A percentile compares a stretch with the other conserved stretches of the same genome.
phyloP scores from a whole-genome alignment of 176 grass and related monocot genomes.

The Oryza officinalis region DNA sequence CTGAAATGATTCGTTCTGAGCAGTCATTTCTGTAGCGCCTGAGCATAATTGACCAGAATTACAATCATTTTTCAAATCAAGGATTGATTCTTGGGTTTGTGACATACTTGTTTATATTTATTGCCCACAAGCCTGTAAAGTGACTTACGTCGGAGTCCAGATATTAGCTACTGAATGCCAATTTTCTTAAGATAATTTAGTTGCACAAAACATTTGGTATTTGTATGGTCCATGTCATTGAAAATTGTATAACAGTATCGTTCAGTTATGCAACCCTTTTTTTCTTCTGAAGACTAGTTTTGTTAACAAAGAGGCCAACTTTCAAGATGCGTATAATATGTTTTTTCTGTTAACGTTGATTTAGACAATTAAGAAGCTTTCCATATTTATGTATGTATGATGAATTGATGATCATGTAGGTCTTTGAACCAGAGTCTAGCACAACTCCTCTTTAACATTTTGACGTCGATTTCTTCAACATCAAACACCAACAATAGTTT shows the following conservation, averaged over 20 bases:
- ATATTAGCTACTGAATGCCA: no score
- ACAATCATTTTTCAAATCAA: background rate
- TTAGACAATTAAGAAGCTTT: background rate
- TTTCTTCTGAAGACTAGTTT: background rate
- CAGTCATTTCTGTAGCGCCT: background rate
- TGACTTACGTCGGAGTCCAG: no score
- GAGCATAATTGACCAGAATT: background rate
- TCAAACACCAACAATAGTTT: background rate
- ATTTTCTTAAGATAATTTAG: no score
- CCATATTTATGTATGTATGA: background rate
- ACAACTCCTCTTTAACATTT: no score
- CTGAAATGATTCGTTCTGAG: background rate
- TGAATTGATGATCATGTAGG: no score
- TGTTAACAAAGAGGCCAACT: background rate
- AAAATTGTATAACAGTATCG: no score
- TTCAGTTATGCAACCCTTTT: background rate
- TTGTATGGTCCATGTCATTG: no score
- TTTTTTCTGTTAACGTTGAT: background rate
- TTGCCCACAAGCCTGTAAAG: no score
- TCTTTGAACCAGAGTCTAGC: no score
- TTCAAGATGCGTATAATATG: background rate
- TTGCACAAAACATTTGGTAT: no score
- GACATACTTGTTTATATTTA: no score
- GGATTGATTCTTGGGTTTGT: background rate
- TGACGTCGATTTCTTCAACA: background rate